Evolutionary conservation across 805 yeast species (phyloP).

Genomic region (Lipomyces spencermartinsiae): DNA sequence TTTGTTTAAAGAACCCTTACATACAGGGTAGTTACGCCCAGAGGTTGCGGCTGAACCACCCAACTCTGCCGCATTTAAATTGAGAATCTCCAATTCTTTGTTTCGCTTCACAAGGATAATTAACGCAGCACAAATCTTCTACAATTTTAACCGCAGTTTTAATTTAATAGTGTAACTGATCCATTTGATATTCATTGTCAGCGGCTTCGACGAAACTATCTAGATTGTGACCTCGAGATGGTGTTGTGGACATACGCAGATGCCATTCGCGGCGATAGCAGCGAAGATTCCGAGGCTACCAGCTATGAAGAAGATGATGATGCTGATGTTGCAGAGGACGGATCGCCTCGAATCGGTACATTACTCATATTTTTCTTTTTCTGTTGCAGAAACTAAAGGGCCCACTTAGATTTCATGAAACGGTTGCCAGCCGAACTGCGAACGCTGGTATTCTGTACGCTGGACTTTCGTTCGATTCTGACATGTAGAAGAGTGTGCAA

Average conservation of each 20-base stretch:
- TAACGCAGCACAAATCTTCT: neutral
- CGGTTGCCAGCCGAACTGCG: conserved; percentile 32
- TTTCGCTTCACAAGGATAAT: neutral
- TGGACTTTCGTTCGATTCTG: conserved; percentile 17
- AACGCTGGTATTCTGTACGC: conserved; percentile 27
- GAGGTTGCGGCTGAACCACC: neutral
- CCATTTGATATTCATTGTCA: neutral
- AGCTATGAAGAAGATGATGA: neutral
- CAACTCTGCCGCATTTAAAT: no score
- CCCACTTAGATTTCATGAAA: conserved; percentile 7
- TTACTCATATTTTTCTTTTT: neutral
- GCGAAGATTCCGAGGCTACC: neutral
- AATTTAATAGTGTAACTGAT: neutral
- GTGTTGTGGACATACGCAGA: neutral
- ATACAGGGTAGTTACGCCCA: no score
- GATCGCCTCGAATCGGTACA: neutral
- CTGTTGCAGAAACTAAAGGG: neutral
- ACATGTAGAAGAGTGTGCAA: conserved; percentile 30
- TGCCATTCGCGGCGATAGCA: neutral
- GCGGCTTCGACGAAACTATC: neutral
- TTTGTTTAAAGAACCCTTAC: neutral
- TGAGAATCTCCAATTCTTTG: no score
- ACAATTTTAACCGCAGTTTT: neutral
- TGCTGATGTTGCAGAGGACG: neutral
- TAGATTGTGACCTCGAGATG: neutral